A percentile compares a stretch with the other conserved stretches of the same genome.
These are phyloP conservation scores for Chalciporus pseudorubinellus DNA, from an alignment of 768 basidiomycete genomes.

Conservation along the genomic window DNA sequence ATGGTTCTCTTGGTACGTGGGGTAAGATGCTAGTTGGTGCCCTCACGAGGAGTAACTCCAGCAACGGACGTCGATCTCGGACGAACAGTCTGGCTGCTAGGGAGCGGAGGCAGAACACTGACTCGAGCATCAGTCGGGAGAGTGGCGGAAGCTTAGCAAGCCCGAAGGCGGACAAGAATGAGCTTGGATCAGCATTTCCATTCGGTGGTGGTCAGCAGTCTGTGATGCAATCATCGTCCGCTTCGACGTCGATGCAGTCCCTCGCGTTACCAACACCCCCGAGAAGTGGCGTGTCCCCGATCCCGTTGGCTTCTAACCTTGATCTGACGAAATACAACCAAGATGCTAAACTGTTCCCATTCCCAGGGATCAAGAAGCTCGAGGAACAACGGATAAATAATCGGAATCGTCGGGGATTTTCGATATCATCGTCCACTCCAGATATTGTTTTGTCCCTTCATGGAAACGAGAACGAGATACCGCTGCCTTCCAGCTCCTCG, in stretches of 20 bases:
- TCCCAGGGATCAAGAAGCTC: conserved; percentile 80
- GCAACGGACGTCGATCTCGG: conserved; percentile 70
- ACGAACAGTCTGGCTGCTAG: conserved; percentile 72
- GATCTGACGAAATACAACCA: conserved; percentile 70
- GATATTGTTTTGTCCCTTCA: conserved; percentile 45
- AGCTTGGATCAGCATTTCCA: conserved; percentile 36
- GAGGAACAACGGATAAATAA: conserved; percentile 63
- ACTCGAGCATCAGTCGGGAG: conserved; percentile 72
- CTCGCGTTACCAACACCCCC: conserved; percentile 53
- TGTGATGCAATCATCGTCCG: conserved; percentile 60
- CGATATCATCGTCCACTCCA: conserved; percentile 47
- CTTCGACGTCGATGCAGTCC: conserved; percentile 61
- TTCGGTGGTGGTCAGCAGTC: conserved; percentile 50
- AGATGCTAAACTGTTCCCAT: conserved; percentile 79
- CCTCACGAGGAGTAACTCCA: conserved; percentile 63
- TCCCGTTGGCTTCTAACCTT: conserved; percentile 68
- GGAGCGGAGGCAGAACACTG: conserved; percentile 64
- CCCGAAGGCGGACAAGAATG: conserved; percentile 55
- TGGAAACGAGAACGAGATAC: conserved; percentile 43
- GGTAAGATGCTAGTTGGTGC: conserved; percentile 64
- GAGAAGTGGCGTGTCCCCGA: conserved; percentile 67
- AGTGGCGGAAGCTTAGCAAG: conserved; percentile 71
- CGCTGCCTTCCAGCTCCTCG: conserved; percentile 47
- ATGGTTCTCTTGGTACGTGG: conserved; percentile 60
- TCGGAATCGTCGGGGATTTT: conserved; percentile 53